Evolutionary conservation across 2,329 filamentous ascomycete genomes (phyloP).

Genomic region (Chrysosporium keratinophilum): DNA sequence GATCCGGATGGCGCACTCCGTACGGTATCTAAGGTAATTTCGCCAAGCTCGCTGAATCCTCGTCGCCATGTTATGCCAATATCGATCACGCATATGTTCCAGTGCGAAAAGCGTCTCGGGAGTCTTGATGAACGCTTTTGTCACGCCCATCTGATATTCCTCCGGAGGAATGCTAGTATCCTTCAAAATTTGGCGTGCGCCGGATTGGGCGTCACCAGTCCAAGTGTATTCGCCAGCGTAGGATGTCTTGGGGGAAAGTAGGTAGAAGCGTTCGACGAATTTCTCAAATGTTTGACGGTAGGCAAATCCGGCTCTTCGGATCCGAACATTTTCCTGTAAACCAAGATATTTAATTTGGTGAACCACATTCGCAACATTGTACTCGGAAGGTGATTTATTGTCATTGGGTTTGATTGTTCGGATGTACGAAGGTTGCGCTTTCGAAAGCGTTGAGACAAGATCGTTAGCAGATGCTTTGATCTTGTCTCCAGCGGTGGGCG

Average conservation of each 20-base stretch:
- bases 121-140: constrained; percentile 96
- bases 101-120: constrained; percentile 93
- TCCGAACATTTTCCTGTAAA: constrained; percentile 98
- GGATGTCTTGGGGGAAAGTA: constrained; percentile 84
- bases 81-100: constrained; percentile 93
- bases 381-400: constrained; percentile 91
- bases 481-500: constrained; percentile 90
- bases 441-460: constrained; percentile 89
- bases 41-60: constrained; percentile 96
- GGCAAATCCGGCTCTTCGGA: constrained; percentile 89
- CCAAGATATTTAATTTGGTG: constrained; percentile 99
- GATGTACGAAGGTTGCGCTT: constrained; percentile 93
- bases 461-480: constrained; percentile 93
- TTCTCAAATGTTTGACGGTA: constrained; percentile 97
- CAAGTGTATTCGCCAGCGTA: constrained; percentile 97
- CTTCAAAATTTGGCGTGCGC: constrained; percentile 84
- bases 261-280: constrained; percentile 93
- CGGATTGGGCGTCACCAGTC: constrained; percentile 77
- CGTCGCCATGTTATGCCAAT: constrained; percentile 99
- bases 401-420: constrained; percentile 99
- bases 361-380: constrained; percentile 81
- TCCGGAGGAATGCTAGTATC: constrained; percentile 92
- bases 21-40: constrained; percentile 85
- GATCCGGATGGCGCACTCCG: constrained; percentile 85
- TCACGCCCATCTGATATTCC: constrained; percentile 94